Evolutionary conservation across 2,329 filamentous ascomycete genomes (phyloP), one percentile per base, ranked within the genome.

Genomic region (Arthrobotrys pseudoclavata): DNA sequence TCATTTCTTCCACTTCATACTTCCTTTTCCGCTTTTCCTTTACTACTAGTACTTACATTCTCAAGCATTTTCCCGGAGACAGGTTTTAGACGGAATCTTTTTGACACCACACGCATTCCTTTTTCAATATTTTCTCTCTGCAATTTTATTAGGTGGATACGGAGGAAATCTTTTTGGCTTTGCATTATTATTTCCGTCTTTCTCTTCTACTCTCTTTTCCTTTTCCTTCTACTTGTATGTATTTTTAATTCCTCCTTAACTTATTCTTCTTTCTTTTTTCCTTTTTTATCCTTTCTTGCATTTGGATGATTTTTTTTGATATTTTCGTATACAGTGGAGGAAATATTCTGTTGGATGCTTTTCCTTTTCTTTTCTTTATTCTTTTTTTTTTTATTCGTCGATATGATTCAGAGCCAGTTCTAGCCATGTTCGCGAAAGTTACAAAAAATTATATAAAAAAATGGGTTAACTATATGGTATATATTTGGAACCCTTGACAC

Each of bases 21-120:
- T 57, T 78, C 81, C 80, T 77, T 81, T 81, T 20, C 82, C 10
- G 80, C 83, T 81, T 83, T 83, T 83, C 82, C 79, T 76, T 68
- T 81, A 83, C 79, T 82, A 80, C 79, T 79, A 80, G 55, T 26
- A 60, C 55, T 60, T 50, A 50, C 47, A 24, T 50, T 24, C 55
- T 60, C 55, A 81, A 82, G 81, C 79, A 72, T 72, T 72, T 57
- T 55, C 47, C 80, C 68, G 77, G 82, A 83, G 69, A 72, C 61
- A 72, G 57, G 74, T 78, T 55, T 74, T 78, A 78, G 74, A 72
- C 64, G 74, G 64, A 71, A 53, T 37, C 13, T 52, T 67, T n/a
- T 29, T 61, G n/a, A 50, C 48, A 20, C 29, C 22, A 15, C 20
- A 53, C 42, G 31, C 48, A 57, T 60, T 53, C 42, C 42, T 60